phyloP scores from a whole-genome alignment of 2,329 filamentous ascomycete species.

The Xylariaceae sp. region DNA sequence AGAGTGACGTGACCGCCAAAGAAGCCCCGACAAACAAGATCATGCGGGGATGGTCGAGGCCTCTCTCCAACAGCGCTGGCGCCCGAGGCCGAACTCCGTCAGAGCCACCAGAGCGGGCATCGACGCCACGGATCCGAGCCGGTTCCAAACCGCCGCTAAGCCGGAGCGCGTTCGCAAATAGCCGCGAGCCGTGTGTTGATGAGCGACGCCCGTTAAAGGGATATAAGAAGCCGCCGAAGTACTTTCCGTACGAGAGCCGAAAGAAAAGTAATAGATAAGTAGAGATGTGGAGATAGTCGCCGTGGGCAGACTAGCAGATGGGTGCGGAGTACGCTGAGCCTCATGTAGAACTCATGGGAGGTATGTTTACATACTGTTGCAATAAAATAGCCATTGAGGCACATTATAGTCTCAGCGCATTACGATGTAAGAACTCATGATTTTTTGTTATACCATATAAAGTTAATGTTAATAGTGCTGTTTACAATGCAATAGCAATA shows the following conservation, averaged over 20 bases:
- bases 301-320: too few species aligned
- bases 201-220: not conserved
- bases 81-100: not conserved
- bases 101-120: not conserved
- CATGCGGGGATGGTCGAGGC: not conserved
- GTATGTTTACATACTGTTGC: too few species aligned
- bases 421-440: too few species aligned
- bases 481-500: too few species aligned
- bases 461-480: too few species aligned
- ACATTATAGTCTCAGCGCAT: too few species aligned
- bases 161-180: slow-evolving; percentile 29
- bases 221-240: slow-evolving; percentile 17
- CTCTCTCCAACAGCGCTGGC: not conserved
- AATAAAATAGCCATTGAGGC: too few species aligned
- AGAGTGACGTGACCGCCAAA: slow-evolving; percentile 13
- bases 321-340: too few species aligned
- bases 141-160: slow-evolving; percentile 38
- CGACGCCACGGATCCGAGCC: slow-evolving; percentile 30
- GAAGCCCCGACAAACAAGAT: slow-evolving; percentile 3
- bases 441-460: too few species aligned
- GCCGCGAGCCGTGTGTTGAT: slow-evolving; percentile 16
- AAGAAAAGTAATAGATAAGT: too few species aligned
- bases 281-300: too few species aligned
- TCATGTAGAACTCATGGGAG: too few species aligned
- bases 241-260: slow-evolving; percentile 30